These are phyloP conservation scores for Ramalina peruviana DNA, from an alignment of 495 filamentous ascomycete genomes.

Conservation along the genomic window DNA sequence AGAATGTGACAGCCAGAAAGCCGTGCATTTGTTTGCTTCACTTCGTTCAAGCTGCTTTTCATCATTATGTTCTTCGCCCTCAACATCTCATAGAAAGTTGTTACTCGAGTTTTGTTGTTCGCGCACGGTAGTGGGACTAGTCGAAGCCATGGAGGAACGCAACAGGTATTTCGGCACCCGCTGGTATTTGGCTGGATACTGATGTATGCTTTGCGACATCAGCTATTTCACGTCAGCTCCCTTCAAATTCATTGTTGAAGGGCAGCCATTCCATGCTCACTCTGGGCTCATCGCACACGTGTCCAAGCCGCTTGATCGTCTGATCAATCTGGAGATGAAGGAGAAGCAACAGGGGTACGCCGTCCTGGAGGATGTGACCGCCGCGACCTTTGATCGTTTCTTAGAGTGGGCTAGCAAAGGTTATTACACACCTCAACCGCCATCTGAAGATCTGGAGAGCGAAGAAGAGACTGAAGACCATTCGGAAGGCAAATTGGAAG, in stretches of 20 bases:
- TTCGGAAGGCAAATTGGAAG: neutral
- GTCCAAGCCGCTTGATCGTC: conserved; percentile 11
- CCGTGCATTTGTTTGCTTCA: too few relatives aligned
- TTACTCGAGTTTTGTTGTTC: too few relatives aligned
- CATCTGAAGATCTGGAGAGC: neutral
- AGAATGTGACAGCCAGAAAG: too few relatives aligned
- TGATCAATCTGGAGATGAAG: conserved; percentile 7
- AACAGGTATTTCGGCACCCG: too few relatives aligned
- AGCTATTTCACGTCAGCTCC: conserved; percentile 10
- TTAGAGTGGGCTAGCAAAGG: conserved; percentile 12
- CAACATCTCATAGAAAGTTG: too few relatives aligned
- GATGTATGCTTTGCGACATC: neutral
- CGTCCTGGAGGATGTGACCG: conserved; percentile 6
- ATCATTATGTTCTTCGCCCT: too few relatives aligned
- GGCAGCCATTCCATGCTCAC: conserved; percentile 11
- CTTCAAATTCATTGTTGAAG: conserved; percentile 14
- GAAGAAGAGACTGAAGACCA: neutral
- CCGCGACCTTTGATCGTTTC: conserved; percentile 10
- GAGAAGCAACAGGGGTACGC: conserved; percentile 9
- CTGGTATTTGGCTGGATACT: too few relatives aligned
- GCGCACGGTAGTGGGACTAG: too few relatives aligned
- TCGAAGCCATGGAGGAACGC: too few relatives aligned
- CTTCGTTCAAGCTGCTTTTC: too few relatives aligned
- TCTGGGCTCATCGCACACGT: conserved; percentile 4
- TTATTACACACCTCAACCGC: conserved; percentile 5